Conservation (phyloP, 2,329 filamentous ascomycete species). For the Xylariaceae sp. region DNA sequence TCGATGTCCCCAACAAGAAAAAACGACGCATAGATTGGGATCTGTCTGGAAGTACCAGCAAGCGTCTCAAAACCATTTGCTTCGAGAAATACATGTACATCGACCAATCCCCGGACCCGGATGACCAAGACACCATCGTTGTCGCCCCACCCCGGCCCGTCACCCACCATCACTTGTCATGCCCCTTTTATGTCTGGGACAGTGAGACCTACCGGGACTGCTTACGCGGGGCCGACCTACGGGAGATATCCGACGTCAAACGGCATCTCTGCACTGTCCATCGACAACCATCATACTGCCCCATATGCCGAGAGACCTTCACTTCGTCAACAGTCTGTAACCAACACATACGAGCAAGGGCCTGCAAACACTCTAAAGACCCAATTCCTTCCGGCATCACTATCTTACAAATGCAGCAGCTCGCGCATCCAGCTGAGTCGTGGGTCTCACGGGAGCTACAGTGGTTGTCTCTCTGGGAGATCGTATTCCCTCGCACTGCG, state of each 20-base stretch:
- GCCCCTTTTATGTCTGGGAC: conserved; percentile 14
- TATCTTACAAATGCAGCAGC: conserved; percentile 16
- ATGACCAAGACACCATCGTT: background rate
- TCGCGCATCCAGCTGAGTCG: conserved; percentile 7
- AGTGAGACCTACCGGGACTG: conserved; percentile 10
- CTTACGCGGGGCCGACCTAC: conserved; percentile 8
- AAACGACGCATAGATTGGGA: background rate
- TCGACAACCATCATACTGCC: conserved; percentile 19
- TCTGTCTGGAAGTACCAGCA: background rate
- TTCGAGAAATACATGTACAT: background rate
- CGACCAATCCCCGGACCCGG: background rate
- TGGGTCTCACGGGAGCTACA: conserved; percentile 11
- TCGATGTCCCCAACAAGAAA: background rate
- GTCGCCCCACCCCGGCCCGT: background rate
- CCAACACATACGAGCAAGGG: conserved; percentile 11
- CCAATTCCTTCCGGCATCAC: conserved; percentile 15
- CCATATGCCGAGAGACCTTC: conserved; percentile 13
- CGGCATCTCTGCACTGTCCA: conserved; percentile 16
- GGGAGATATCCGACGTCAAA: conserved; percentile 16
- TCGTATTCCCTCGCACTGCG: conserved; percentile 16
- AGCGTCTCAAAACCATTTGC: background rate
- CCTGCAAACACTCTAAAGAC: conserved; percentile 5
- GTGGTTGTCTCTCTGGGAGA: conserved; percentile 20
- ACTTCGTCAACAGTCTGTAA: conserved; percentile 8
- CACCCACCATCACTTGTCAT: background rate